Evolutionary conservation across 495 filamentous ascomycete genomes (phyloP).

Genomic region (Thermochaetoides thermophila): DNA sequence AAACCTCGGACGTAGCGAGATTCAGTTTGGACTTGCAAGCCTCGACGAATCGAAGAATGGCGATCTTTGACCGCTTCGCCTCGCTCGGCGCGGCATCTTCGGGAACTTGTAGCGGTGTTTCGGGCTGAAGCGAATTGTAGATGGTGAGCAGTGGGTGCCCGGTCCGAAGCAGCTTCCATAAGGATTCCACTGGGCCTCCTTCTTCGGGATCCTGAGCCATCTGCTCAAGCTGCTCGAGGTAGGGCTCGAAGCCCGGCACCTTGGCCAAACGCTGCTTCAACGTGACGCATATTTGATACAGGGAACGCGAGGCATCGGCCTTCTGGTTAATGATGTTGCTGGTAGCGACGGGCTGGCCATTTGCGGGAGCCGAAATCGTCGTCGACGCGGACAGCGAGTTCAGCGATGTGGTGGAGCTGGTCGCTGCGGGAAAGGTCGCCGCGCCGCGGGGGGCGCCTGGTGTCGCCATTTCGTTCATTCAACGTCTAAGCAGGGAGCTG

Average conservation of each 20-base stretch:
- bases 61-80: slow-evolving; percentile 48
- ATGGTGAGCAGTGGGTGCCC: slow-evolving; percentile 77
- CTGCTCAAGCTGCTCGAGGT: slow-evolving; percentile 46
- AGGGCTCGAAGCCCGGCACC: slow-evolving; percentile 67
- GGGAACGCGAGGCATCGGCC: slow-evolving; percentile 72
- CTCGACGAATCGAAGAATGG: slow-evolving; percentile 41
- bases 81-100: slow-evolving; percentile 39
- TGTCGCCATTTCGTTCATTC: too few species aligned
- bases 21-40: slow-evolving; percentile 49
- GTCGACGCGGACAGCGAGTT: slow-evolving; percentile 30
- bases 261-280: slow-evolving; percentile 64
- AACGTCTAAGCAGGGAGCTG: slow-evolving; percentile 26
- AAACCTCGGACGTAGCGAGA: slow-evolving; percentile 67
- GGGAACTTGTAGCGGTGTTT: slow-evolving; percentile 45
- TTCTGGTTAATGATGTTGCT: slow-evolving; percentile 90
- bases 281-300: slow-evolving; percentile 87
- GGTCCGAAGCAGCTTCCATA: slow-evolving; percentile 78
- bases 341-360: slow-evolving; percentile 51
- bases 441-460: too few species aligned
- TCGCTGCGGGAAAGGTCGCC: slow-evolving; percentile 23
- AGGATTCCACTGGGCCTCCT: slow-evolving; percentile 69
- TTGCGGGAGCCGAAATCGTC: slow-evolving; percentile 22
- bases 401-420: slow-evolving; percentile 33
- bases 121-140: slow-evolving; percentile 69
- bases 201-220: slow-evolving; percentile 36